Evolutionary conservation across 306 rosid genomes (phyloP), one percentile per base, ranked within the genome.

Genomic region (Cucurbita argyrosperma): DNA sequence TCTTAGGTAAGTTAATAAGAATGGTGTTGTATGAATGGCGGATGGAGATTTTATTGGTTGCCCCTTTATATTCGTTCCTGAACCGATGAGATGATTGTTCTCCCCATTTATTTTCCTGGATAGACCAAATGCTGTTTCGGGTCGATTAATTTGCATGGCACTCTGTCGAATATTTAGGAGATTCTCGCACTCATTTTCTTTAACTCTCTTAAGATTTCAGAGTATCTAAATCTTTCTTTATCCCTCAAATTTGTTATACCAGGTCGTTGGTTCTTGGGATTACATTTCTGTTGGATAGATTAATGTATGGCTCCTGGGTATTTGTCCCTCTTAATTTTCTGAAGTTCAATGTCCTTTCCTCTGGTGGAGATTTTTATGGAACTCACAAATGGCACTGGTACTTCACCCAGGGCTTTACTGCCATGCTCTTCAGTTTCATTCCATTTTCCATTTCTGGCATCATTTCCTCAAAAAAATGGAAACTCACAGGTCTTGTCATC

Each of bases 321-420:
- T 70, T 94, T 66, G 96, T 94, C 58, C 98, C 97, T 52, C 91
- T 90, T 49, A 89, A 89, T 80, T 94, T 94, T 84, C 85, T 94
- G 58, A 90, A 85, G 74, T 94, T 90, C 91, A 94, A 90, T 83
- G 88, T 94, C 85, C 91, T 94, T 76, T 89, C 95, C 62, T 83
- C 96, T 70, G 98, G 96, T 10, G 98, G 97, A 87, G 97, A 94
- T 77, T 89, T 88, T 77, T 94, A 94, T 80, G 98, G 98, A 85
- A 94, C 97, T 80, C 98, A 94, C 84, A 71, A 74, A 80, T 90
- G 98, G 98, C 95, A 94, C 88, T 94, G 99, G 99, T 94, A 94
- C 91, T 86, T 94, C 83, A 89, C 90, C 79, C 92, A 89, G 85
- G 99, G 95, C 78, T 94, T 94, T 82, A 26, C 88, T 0, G 97